phyloP scores from a whole-genome alignment of 2,329 filamentous ascomycete genomes.

The Zasmidium citrigriseum region DNA sequence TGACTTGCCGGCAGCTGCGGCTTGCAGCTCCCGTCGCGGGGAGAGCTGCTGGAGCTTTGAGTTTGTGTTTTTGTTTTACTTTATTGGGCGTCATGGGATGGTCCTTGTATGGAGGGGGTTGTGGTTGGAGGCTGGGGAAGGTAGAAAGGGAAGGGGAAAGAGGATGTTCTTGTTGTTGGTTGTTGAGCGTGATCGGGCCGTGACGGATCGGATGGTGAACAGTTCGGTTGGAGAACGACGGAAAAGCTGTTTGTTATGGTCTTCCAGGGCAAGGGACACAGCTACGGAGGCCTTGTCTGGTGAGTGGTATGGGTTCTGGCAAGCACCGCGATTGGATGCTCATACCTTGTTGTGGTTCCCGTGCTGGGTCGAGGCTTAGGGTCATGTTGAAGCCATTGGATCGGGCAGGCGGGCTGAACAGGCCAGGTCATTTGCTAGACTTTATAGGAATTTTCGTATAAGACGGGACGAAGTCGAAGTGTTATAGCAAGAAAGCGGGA shows the following conservation, averaged over 20 bases:
- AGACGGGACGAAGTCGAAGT: not conserved
- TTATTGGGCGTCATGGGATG: not conserved
- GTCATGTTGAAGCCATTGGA: no score
- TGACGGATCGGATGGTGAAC: no score
- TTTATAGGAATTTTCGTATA: not conserved
- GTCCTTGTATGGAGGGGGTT: not conserved
- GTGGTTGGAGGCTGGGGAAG: not conserved
- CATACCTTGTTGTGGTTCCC: no score
- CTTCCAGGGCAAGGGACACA: not conserved
- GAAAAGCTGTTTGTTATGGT: no score
- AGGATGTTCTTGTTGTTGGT: not conserved
- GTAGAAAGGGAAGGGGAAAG: no score
- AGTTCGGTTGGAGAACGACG: no score
- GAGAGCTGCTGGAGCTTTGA: not conserved
- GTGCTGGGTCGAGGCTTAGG: no score
- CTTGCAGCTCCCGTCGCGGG: not conserved
- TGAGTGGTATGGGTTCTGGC: not conserved
- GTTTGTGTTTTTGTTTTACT: not conserved
- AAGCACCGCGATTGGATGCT: not conserved
- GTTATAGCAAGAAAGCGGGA: not conserved
- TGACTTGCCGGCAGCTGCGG: no score
- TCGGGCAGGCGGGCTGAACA: no score
- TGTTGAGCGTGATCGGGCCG: not conserved
- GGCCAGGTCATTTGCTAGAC: not conserved
- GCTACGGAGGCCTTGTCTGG: not conserved